phyloP scores from a whole-genome alignment of 2,329 filamentous ascomycete species.

The Ophiostoma tasmaniense region DNA sequence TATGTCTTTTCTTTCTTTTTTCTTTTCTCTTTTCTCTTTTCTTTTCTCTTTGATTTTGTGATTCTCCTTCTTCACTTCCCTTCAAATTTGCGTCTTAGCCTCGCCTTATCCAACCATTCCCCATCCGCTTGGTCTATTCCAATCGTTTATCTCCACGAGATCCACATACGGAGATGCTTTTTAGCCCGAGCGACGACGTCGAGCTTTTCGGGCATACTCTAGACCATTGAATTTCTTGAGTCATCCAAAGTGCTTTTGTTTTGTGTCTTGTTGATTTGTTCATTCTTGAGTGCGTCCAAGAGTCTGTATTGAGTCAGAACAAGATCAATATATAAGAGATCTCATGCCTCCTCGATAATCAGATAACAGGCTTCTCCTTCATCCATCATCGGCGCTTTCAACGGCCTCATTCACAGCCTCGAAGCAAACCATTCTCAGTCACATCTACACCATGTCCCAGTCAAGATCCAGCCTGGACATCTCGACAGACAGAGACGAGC shows the following conservation, averaged over 20 bases:
- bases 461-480: not conserved
- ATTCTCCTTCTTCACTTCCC: not conserved
- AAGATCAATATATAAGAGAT: no score
- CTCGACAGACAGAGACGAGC: not conserved
- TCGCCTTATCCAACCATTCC: not conserved
- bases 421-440: no score
- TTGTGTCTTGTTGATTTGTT: not conserved
- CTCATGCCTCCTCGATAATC: no score
- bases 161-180: slow-evolving; percentile 6
- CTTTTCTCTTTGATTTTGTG: not conserved
- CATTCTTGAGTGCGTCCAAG: not conserved
- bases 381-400: not conserved
- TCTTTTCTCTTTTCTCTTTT: not conserved
- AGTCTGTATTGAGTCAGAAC: not conserved
- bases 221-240: not conserved
- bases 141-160: not conserved
- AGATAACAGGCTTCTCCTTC: no score
- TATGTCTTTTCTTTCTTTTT: not conserved
- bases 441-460: not conserved
- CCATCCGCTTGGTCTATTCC: not conserved
- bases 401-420: not conserved
- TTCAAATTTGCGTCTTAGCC: not conserved
- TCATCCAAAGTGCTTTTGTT: not conserved
- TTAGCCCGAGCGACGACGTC: not conserved
- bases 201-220: slow-evolving; percentile 4